Evolutionary conservation across 352 stramenopile genomes (phyloP).

Genomic region (Pythium insidiosum): DNA sequence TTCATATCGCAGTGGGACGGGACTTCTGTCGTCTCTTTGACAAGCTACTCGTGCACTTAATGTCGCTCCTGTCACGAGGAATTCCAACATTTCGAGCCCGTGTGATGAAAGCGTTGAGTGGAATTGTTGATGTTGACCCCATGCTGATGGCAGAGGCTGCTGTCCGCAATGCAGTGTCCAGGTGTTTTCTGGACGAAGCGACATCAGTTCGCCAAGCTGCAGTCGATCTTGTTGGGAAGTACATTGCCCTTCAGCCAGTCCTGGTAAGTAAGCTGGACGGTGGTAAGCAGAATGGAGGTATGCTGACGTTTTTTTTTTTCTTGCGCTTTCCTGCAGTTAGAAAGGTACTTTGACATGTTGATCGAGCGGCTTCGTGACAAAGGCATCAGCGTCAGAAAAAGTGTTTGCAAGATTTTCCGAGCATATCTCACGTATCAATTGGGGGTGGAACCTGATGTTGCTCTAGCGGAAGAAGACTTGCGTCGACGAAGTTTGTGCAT

Average conservation of each 20-base stretch:
- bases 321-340: slow-evolving; percentile 32
- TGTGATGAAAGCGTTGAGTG: slow-evolving; percentile 69
- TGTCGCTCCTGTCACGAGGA: slow-evolving; percentile 66
- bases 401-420: slow-evolving; percentile 78
- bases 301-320: background rate
- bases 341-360: slow-evolving; percentile 74
- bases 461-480: slow-evolving; percentile 22
- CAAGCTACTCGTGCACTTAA: slow-evolving; percentile 59
- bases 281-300: background rate
- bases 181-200: slow-evolving; percentile 69
- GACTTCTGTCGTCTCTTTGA: slow-evolving; percentile 65
- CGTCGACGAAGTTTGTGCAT: slow-evolving; percentile 58
- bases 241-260: slow-evolving; percentile 58
- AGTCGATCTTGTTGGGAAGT: slow-evolving; percentile 80
- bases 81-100: slow-evolving; percentile 60
- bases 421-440: slow-evolving; percentile 24
- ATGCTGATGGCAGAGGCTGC: slow-evolving; percentile 71
- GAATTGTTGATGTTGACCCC: slow-evolving; percentile 78
- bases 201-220: slow-evolving; percentile 77
- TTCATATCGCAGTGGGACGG: slow-evolving; percentile 40
- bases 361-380: slow-evolving; percentile 70
- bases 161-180: slow-evolving; percentile 46
- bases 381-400: slow-evolving; percentile 81
- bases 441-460: background rate
- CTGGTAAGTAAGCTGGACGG: slow-evolving; percentile 36